Conservation (phyloP, 768 basidiomycete genomes). For the Xerocomellus dryophilus region DNA sequence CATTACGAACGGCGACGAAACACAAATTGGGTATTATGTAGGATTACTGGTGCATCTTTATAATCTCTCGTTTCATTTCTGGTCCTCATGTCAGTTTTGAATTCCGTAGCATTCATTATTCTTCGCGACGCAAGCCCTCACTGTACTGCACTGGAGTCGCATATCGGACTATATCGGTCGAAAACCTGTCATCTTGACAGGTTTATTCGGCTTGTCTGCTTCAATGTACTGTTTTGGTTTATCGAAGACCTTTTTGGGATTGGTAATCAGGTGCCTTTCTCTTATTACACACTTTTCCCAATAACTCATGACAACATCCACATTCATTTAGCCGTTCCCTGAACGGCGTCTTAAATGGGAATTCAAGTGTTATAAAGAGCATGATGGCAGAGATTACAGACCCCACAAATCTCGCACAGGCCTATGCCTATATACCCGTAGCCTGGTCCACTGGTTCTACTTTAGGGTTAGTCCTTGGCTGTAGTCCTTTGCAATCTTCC, state of each 20-base stretch:
- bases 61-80: no score
- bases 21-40: slow-evolving; percentile 71
- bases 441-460: slow-evolving; percentile 46
- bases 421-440: slow-evolving; percentile 64
- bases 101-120: slow-evolving; percentile 68
- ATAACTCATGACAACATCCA: background rate
- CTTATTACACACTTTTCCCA: background rate
- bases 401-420: slow-evolving; percentile 61
- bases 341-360: slow-evolving; percentile 72
- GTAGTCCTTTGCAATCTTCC: background rate
- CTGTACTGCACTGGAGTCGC: slow-evolving; percentile 74
- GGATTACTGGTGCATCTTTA: slow-evolving; percentile 58
- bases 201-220: slow-evolving; percentile 58
- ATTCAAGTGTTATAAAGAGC: slow-evolving; percentile 71
- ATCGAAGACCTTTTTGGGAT: slow-evolving; percentile 64
- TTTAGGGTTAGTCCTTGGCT: slow-evolving; percentile 38
- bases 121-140: slow-evolving; percentile 69
- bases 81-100: background rate
- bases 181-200: slow-evolving; percentile 67
- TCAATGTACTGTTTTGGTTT: slow-evolving; percentile 78
- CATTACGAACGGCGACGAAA: slow-evolving; percentile 67
- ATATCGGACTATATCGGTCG: slow-evolving; percentile 69
- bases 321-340: slow-evolving; percentile 50
- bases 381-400: slow-evolving; percentile 76
- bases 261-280: slow-evolving; percentile 44